These are phyloP conservation scores for Mucor velutinosus DNA, from an alignment of 371 early-diverging fungal species.

Conservation along the genomic window DNA sequence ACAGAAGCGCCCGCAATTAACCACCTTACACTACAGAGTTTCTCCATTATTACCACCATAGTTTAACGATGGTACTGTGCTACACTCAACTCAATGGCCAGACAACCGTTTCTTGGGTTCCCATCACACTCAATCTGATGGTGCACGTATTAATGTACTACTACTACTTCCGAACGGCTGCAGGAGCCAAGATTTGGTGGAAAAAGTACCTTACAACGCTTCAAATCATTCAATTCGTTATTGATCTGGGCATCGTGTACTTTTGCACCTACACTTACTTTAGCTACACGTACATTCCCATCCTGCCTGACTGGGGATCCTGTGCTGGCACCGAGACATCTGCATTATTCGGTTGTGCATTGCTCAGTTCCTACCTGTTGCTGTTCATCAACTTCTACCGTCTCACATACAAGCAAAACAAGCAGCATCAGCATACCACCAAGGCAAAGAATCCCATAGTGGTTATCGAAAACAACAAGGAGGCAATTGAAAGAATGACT, in stretches of 20 bases:
- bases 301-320: conserved; percentile 66
- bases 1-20: too few species aligned
- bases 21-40: conserved; percentile 48
- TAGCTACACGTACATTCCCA: conserved; percentile 52
- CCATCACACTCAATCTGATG: conserved; percentile 74
- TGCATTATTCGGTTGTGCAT: conserved; percentile 73
- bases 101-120: conserved; percentile 47
- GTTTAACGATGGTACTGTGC: conserved; percentile 79
- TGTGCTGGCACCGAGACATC: conserved; percentile 77
- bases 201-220: conserved; percentile 85
- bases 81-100: conserved; percentile 66
- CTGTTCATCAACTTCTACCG: conserved; percentile 86
- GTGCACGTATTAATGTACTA: conserved; percentile 91
- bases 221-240: conserved; percentile 86
- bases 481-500: not conserved
- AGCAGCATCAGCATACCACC: conserved; percentile 14
- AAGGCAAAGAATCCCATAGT: not conserved
- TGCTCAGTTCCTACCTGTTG: conserved; percentile 79
- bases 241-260: conserved; percentile 75
- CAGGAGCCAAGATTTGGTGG: conserved; percentile 85
- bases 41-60: conserved; percentile 84
- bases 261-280: conserved; percentile 75
- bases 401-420: conserved; percentile 67
- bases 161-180: conserved; percentile 83
- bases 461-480: not conserved